Evolutionary conservation across 306 rosid genomes (phyloP).

Genomic region (Vicia faba): DNA sequence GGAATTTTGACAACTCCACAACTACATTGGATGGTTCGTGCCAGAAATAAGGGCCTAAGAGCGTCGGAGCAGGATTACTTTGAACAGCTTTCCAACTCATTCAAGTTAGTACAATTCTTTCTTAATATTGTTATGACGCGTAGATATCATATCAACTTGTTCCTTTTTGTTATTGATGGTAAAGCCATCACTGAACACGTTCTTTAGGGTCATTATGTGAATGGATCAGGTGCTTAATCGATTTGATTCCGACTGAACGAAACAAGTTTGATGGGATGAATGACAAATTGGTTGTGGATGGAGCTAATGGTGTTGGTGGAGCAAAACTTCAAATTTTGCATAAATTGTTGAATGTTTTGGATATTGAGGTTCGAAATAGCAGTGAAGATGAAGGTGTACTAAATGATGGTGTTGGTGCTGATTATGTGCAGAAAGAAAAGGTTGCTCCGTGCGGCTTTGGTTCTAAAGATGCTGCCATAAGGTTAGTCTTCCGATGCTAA

Average conservation of each 20-base stretch:
- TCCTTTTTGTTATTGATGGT: conserved; percentile 27
- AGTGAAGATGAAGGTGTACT: conserved; percentile 76
- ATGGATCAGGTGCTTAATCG: conserved; percentile 80
- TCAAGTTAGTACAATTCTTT: conserved; percentile 62
- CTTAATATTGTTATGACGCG: background rate
- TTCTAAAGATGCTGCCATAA: conserved; percentile 63
- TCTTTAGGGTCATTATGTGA: conserved; percentile 42
- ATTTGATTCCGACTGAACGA: conserved; percentile 63
- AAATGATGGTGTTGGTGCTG: conserved; percentile 97
- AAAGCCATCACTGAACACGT: conserved; percentile 23
- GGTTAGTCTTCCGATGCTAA: conserved; percentile 55
- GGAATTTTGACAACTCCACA: conserved; percentile 90
- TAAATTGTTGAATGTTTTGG: conserved; percentile 56
- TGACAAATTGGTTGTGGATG: conserved; percentile 73
- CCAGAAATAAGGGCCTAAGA: conserved; percentile 59
- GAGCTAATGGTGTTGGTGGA: conserved; percentile 97
- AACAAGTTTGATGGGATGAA: conserved; percentile 34
- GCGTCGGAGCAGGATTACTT: conserved; percentile 73
- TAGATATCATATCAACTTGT: conserved; percentile 7
- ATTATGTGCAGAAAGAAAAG: conserved; percentile 98
- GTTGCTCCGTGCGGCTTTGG: conserved; percentile 68
- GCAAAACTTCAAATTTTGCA: conserved; percentile 58
- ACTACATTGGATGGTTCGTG: conserved; percentile 93
- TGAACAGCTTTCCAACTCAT: conserved; percentile 68
- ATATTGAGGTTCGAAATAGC: conserved; percentile 72